Percentiles rank a stretch among this genome's conserved stretches.
These are phyloP conservation scores for Yamadazyma insecticola DNA, from an alignment of 805 yeast genomes.

Conservation along the genomic window DNA sequence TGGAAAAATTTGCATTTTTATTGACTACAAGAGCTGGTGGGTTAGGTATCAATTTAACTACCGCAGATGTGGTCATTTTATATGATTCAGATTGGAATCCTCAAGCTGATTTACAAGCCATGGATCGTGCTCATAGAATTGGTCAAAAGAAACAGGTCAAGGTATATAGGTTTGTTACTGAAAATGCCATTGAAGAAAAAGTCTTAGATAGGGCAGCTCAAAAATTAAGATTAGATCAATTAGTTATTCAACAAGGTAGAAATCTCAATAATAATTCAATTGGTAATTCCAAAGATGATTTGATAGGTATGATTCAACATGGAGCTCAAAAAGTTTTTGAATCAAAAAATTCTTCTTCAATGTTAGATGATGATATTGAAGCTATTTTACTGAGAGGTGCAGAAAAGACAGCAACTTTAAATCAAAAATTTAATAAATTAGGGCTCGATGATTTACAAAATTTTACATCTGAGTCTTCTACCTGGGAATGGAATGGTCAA, in stretches of 20 bases:
- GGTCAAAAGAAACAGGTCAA: conserved; percentile 96
- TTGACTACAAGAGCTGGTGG: conserved; percentile 97
- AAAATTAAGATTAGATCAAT: conserved; percentile 84
- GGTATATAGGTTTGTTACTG: conserved; percentile 90
- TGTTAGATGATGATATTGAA: conserved; percentile 71
- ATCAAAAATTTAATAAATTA: conserved; percentile 75
- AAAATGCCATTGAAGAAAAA: conserved; percentile 93
- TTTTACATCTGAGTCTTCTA: conserved; percentile 81
- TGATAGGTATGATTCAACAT: conserved; percentile 92
- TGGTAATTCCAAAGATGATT: conserved; percentile 74
- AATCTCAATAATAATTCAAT: conserved; percentile 39
- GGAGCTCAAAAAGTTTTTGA: conserved; percentile 92
- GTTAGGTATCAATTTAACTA: conserved; percentile 85
- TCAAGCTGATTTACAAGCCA: conserved; percentile 95
- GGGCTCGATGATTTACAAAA: conserved; percentile 93
- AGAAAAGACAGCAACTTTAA: conserved; percentile 71
- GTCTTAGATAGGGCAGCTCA: conserved; percentile 96
- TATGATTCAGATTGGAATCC: conserved; percentile 98
- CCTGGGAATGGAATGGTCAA: conserved; percentile 96
- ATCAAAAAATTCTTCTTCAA: conserved; percentile 20
- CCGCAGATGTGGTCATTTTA: conserved; percentile 84
- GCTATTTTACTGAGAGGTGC: conserved; percentile 76
- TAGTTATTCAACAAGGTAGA: conserved; percentile 93
- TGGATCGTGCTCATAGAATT: conserved; percentile 97
- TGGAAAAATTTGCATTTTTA: conserved; percentile 78